Base-by-base conservation (phyloP, 768 basidiomycete genomes). In the Russula brevipes region DNA sequence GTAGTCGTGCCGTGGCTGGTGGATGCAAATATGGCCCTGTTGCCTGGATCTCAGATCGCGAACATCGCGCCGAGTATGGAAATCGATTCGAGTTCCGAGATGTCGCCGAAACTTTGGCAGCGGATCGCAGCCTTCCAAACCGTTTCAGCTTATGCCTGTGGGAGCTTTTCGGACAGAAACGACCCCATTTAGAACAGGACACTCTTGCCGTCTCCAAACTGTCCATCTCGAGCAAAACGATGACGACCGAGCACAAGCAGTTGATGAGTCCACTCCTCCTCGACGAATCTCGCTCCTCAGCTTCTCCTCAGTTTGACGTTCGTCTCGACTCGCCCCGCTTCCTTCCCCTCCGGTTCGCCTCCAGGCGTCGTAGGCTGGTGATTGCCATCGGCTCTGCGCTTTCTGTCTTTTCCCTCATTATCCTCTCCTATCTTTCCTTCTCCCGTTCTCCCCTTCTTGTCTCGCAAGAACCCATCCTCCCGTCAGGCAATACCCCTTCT, bases 381-480 rank as follows among this genome's bases (percentile, higher is more conserved):
- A 47, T 57, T 19, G 56, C 45, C 19, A 11, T 9, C 3, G 49
- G 47, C 6, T 45, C 54, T 12, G 11, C 36, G 11, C 41, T 64
- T 56, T 64, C 54, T 19, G 19, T 31, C 14, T 12, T 64, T 0
- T 64, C 63, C 5, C 24, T 64, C 16, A n/a, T 64, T 19, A 14
- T 17, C 10, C 53, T 59, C 19, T 41, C 54, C 33, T 64, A 64
- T 24, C 14, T 56, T 35, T 64, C 50, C 17, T 51, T 59, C 19
- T 49, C 55, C n/a, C 58, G 16, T 3, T 41, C 47, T 42, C 41
- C 58, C 36, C 30, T 54, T 14, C 46, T 51, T n/a, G 41, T 60
- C 24, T 30, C 59, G 2, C 47, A 56, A 45, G 54, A 51, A 6
- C 6, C 16, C 14, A 6, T 38, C 33, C 17, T 12, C 41, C 47